Evolutionary conservation across 108 stramenopile species (phyloP).

Genomic region (Nannochloropsis granulata): DNA sequence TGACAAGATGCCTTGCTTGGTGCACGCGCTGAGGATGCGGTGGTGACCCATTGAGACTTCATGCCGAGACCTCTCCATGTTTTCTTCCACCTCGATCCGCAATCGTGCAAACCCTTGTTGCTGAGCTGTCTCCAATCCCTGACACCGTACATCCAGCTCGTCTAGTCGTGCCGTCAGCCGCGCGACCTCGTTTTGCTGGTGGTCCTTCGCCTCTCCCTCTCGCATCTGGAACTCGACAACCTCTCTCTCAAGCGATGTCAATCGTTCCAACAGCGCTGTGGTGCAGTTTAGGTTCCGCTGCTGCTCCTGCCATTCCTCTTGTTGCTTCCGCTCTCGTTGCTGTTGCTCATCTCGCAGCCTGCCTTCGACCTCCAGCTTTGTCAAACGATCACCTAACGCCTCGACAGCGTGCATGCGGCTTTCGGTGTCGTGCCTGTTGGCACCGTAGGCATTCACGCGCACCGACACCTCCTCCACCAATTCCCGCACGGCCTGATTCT

Average conservation of each 20-base stretch:
- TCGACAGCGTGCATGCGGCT: background rate
- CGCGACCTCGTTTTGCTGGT: background rate
- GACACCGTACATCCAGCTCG: background rate
- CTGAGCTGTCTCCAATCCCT: background rate
- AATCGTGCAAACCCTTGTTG: background rate
- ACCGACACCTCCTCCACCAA: background rate
- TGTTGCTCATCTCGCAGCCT: background rate
- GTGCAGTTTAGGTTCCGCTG: background rate
- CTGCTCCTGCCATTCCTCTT: background rate
- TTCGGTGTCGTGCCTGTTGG: background rate
- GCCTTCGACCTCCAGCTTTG: background rate
- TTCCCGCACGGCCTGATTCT: background rate
- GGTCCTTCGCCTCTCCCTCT: background rate
- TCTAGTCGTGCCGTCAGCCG: background rate
- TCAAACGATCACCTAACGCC: background rate
- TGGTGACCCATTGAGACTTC: background rate
- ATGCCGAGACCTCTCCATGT: background rate
- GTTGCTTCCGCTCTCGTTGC: background rate
- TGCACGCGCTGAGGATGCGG: background rate
- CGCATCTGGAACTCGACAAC: background rate
- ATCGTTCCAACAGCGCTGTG: background rate
- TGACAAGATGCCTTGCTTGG: background rate
- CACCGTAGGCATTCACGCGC: background rate
- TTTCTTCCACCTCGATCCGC: background rate
- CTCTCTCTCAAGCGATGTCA: background rate